phyloP scores from a whole-genome alignment of 371 early-diverging fungal species.

The Rhizomucor pusillus region DNA sequence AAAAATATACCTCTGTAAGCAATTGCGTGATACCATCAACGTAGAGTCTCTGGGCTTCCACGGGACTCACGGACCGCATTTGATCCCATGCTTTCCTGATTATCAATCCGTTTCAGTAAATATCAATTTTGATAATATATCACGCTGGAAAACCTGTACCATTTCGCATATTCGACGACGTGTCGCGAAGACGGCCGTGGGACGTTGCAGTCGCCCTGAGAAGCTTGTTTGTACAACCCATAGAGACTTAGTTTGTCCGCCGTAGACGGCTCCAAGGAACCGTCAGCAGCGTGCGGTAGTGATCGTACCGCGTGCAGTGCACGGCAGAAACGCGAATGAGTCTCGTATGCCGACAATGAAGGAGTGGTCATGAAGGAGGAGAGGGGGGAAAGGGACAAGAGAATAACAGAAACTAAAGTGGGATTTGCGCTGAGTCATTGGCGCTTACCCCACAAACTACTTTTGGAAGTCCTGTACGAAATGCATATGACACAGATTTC shows the following conservation, averaged over 20 bases:
- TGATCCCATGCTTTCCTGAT: conserved; percentile 32
- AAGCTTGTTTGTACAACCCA: conserved; percentile 75
- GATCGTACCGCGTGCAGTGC: background rate
- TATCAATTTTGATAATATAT: background rate
- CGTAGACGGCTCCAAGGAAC: conserved; percentile 49
- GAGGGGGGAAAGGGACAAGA: background rate
- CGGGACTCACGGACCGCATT: conserved; percentile 22
- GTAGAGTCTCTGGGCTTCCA: conserved; percentile 25
- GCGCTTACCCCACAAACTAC: too few species aligned
- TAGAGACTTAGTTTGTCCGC: conserved; percentile 68
- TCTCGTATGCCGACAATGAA: background rate
- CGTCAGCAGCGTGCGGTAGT: background rate
- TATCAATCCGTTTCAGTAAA: background rate
- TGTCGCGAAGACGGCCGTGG: conserved; percentile 23
- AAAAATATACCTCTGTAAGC: conserved; percentile 18
- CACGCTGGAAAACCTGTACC: conserved; percentile 16
- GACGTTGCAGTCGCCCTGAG: conserved; percentile 62
- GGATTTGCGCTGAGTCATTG: too few species aligned
- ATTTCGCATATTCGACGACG: conserved; percentile 26
- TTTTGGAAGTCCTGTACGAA: too few species aligned
- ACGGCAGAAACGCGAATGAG: background rate
- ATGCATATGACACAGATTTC: too few species aligned
- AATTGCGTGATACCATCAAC: conserved; percentile 21
- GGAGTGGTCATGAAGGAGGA: background rate
- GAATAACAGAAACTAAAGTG: too few species aligned